Evolutionary conservation across 2,329 filamentous ascomycete genomes (phyloP), one percentile per base, ranked within the genome.

Genomic region (Plenodomus tracheiphilus): DNA sequence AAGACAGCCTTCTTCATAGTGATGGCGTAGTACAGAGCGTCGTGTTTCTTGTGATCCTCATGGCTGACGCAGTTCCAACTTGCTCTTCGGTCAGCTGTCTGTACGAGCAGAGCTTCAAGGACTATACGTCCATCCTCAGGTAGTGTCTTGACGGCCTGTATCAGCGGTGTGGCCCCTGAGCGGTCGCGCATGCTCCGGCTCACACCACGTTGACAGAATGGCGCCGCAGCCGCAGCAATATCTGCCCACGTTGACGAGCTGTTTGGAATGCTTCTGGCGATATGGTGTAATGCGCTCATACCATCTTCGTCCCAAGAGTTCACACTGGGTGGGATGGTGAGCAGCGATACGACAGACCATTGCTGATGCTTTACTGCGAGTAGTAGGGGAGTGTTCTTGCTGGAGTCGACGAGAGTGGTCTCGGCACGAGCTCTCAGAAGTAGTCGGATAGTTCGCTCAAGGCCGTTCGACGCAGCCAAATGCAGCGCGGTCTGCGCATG

Each of bases 101-200:
- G 53, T 3, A 46, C 43, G 2, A 71, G 49, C 1, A 70, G 42
- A 9, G 51, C 53, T 41, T 71, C 61, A 4, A 71, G 32, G 10
- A 70, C 55, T 1, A 58, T 56, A 2, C 69, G 6, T 0, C 67
- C 68, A 6, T 69, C 61, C 39, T 65, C 64, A 0, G 64, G 63
- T 10, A 70, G 58, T 4, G 49, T 55, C 19, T 59, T 69, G 30
- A 66, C 45, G 2, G 68, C 68, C 21, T 60, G 48, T 36, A 71
- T 71, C n/a, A 71, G 62, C 19, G 68, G 66, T 9, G 67, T 70
- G 0, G 67, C 66, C 7, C 68, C 68, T 4, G 62, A 63, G 34
- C 58, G 51, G 46, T 71, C 64, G 17, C 68, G 62, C 54, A 70
- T 67, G 38, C 60, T 69, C 28, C 67, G 59, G 42, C 67, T 68